These are phyloP conservation scores for Lactarius deliciosus DNA, from an alignment of 768 basidiomycete genomes.

Conservation along the genomic window DNA sequence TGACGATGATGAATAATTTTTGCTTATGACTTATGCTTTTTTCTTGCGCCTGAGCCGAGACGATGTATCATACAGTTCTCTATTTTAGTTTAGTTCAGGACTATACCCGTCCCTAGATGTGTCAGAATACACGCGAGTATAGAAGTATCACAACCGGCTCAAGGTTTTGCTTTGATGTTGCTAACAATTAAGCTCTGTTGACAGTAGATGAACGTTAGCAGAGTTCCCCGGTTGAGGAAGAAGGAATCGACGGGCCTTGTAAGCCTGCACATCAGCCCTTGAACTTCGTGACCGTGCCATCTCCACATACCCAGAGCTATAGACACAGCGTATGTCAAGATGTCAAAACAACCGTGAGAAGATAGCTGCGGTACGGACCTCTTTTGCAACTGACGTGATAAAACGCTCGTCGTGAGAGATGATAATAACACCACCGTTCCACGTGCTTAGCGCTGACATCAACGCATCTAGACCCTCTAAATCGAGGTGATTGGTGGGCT, in stretches of 20 bases:
- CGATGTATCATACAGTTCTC: constrained; percentile 3
- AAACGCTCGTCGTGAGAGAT: constrained; percentile 97
- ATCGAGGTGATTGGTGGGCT: constrained; percentile 96
- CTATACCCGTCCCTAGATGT: constrained; percentile 10
- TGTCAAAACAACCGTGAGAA: constrained; percentile 18
- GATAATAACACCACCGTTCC: constrained; percentile 91
- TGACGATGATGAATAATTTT: constrained; percentile 40
- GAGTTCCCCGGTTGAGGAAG: background rate
- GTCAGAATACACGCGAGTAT: constrained; percentile 12
- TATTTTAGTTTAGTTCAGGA: background rate
- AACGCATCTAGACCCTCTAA: constrained; percentile 97
- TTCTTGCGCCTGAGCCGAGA: constrained; percentile 42
- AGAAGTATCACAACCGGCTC: constrained; percentile 7
- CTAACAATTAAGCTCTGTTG: constrained; percentile 32
- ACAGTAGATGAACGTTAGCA: background rate
- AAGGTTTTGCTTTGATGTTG: constrained; percentile 39
- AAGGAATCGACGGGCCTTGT: constrained; percentile 62
- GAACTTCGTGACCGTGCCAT: constrained; percentile 79
- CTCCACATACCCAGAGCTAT: constrained; percentile 91
- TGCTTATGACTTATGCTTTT: background rate
- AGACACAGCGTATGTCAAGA: constrained; percentile 18
- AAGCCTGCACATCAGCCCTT: constrained; percentile 86
- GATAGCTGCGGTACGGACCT: constrained; percentile 47
- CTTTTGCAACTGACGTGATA: constrained; percentile 84
- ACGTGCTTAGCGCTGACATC: constrained; percentile 74